phyloP scores from a whole-genome alignment of 257 asterid species.

The Salvia splendens region DNA sequence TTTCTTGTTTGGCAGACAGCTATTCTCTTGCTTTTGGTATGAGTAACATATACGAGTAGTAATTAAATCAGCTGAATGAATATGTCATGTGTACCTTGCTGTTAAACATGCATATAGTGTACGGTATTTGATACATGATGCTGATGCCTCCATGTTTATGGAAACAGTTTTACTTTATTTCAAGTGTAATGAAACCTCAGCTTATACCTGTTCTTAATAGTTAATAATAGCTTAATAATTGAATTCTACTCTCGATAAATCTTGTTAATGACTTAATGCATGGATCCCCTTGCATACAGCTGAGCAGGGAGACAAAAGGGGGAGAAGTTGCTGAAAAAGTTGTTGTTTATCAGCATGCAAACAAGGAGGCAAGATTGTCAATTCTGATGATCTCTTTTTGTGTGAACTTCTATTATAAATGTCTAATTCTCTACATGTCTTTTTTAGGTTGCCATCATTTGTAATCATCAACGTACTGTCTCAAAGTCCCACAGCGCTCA shows the following conservation, averaged over 20 bases:
- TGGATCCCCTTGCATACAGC: conserved; percentile 44
- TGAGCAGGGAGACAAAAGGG: conserved; percentile 61
- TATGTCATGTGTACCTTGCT: too few species aligned
- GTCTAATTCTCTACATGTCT: conserved; percentile 26
- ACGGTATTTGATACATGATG: too few species aligned
- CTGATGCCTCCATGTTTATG: too few species aligned
- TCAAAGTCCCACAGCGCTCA: conserved; percentile 88
- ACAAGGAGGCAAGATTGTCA: conserved; percentile 75
- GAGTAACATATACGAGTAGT: too few species aligned
- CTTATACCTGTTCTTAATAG: neutral
- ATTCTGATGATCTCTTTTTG: neutral
- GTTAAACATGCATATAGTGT: too few species aligned
- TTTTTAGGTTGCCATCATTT: conserved; percentile 90
- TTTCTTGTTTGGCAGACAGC: too few species aligned
- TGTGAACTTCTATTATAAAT: neutral
- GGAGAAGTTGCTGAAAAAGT: conserved; percentile 72
- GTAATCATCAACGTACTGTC: conserved; percentile 94
- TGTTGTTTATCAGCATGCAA: conserved; percentile 71
- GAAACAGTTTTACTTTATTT: too few species aligned
- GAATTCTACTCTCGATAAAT: conserved; percentile 5
- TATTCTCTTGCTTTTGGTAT: too few species aligned
- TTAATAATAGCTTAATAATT: too few species aligned
- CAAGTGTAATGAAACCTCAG: neutral
- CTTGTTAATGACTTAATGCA: neutral
- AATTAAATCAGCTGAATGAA: too few species aligned